Base-by-base conservation (phyloP, 148 eudicot species). In the Suaeda aralocaspica region DNA sequence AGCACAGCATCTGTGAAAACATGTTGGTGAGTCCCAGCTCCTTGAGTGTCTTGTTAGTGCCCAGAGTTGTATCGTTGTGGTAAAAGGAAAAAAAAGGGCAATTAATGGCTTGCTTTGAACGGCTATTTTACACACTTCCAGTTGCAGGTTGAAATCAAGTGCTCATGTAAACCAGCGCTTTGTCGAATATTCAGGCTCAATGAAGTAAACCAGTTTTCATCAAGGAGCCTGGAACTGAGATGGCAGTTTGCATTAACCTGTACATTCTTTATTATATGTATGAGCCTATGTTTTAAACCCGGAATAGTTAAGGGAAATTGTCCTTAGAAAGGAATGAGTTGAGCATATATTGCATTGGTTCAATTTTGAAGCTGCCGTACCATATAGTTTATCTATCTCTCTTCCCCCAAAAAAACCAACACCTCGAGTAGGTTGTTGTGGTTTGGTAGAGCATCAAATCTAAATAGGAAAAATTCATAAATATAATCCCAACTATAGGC, bases 1-100 rank as follows among this genome's bases (percentile, higher is more conserved):
- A 79, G 90, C 97, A 66, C 86, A 92, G 67, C 93, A 86, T 73
- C 74, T 89, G 51, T 92, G 81, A 81, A 51, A 50, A 1, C n/a
- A 10, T 60, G 56, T 53, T 13, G 45, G 58, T 58, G 5, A 45
- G 7, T 22, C 2, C 19, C 56, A 13, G 5, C 53, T 14, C 33
- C 16, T 25, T n/a, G n/a, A n/a, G n/a, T n/a, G n/a, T n/a, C n/a
- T n/a, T n/a, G n/a, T n/a, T n/a, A n/a, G n/a, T n/a, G n/a, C n/a
- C n/a, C n/a, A n/a, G n/a, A n/a, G n/a, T n/a, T n/a, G n/a, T n/a
- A n/a, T n/a, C n/a, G n/a, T n/a, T n/a, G n/a, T n/a, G n/a, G n/a
- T n/a, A n/a, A n/a, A n/a, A n/a, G n/a, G n/a, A n/a, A n/a, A n/a
- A n/a, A n/a, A n/a, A n/a, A n/a, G n/a, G n/a, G n/a, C n/a, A n/a